Evolutionary conservation across 2,329 filamentous ascomycete genomes (phyloP).

Genomic region (Beauveria australis): DNA sequence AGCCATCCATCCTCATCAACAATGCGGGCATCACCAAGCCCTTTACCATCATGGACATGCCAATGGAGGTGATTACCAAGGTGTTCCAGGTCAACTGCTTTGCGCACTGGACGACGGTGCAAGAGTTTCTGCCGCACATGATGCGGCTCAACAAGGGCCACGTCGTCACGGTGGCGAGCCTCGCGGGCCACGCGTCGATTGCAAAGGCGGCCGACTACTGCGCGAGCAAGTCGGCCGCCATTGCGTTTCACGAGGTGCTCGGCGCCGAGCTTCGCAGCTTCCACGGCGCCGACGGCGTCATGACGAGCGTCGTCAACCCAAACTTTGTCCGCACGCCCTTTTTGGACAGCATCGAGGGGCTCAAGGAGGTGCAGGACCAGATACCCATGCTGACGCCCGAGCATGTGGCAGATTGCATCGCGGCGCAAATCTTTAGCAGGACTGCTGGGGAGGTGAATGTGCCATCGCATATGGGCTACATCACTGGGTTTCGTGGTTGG

Average conservation of each 20-base stretch:
- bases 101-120: conserved; percentile 53
- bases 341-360: conserved; percentile 5
- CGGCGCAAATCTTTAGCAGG: background rate
- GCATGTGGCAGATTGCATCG: background rate
- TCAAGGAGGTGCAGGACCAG: conserved; percentile 7
- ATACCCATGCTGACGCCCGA: background rate
- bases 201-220: conserved; percentile 59
- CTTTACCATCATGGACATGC: conserved; percentile 48
- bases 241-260: conserved; percentile 60
- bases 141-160: conserved; percentile 58
- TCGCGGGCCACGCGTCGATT: conserved; percentile 51
- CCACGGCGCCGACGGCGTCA: conserved; percentile 53
- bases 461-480: background rate
- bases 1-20: conserved; percentile 62
- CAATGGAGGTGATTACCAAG: conserved; percentile 47
- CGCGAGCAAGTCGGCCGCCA: conserved; percentile 54
- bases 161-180: conserved; percentile 61
- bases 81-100: conserved; percentile 64
- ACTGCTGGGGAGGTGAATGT: background rate
- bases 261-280: conserved; percentile 45
- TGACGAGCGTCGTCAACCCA: conserved; percentile 57
- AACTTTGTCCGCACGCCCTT: conserved; percentile 43
- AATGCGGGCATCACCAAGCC: conserved; percentile 58
- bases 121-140: conserved; percentile 61
- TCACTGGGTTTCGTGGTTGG: background rate